Percentiles rank a stretch among this genome's conserved stretches.
These are phyloP conservation scores for Exophiala dermatitidis DNA, from an alignment of 2,329 filamentous ascomycete species.

Conservation along the genomic window DNA sequence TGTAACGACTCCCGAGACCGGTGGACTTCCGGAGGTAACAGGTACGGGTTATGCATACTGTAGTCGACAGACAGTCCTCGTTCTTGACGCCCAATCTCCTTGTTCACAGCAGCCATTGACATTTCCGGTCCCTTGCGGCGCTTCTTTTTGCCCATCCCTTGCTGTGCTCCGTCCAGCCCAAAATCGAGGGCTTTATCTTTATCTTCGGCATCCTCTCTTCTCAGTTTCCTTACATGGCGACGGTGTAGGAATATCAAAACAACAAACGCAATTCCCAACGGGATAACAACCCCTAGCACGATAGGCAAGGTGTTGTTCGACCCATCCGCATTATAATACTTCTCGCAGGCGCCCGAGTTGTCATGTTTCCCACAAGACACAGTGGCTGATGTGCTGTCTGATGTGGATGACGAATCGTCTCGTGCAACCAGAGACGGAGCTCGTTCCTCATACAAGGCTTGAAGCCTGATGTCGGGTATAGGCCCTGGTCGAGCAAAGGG, in stretches of 20 bases:
- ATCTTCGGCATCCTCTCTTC: slow-evolving; percentile 72
- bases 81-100: slow-evolving; percentile 30
- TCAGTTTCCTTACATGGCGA: slow-evolving; percentile 63
- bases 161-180: slow-evolving; percentile 57
- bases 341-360: slow-evolving; percentile 17
- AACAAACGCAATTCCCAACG: slow-evolving; percentile 58
- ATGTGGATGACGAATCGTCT: slow-evolving; percentile 12
- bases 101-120: slow-evolving; percentile 53
- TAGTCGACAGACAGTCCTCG: slow-evolving; percentile 56
- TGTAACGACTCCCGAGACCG: slow-evolving; percentile 78
- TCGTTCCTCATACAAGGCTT: slow-evolving; percentile 18
- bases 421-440: slow-evolving; percentile 15
- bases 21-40: slow-evolving; percentile 77
- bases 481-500: slow-evolving; percentile 22
- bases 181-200: slow-evolving; percentile 91
- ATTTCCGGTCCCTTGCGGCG: slow-evolving; percentile 43
- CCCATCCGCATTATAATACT: slow-evolving; percentile 12
- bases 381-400: slow-evolving; percentile 3
- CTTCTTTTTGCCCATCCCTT: slow-evolving; percentile 35
- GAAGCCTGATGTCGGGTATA: slow-evolving; percentile 21
- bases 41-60: slow-evolving; percentile 75
- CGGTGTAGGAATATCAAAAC: slow-evolving; percentile 73
- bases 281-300: slow-evolving; percentile 65
- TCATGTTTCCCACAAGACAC: slow-evolving; percentile 15
- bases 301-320: slow-evolving; percentile 59